phyloP scores from a whole-genome alignment of 1,284 basidiomycete species.

The Flammula alnicola region DNA sequence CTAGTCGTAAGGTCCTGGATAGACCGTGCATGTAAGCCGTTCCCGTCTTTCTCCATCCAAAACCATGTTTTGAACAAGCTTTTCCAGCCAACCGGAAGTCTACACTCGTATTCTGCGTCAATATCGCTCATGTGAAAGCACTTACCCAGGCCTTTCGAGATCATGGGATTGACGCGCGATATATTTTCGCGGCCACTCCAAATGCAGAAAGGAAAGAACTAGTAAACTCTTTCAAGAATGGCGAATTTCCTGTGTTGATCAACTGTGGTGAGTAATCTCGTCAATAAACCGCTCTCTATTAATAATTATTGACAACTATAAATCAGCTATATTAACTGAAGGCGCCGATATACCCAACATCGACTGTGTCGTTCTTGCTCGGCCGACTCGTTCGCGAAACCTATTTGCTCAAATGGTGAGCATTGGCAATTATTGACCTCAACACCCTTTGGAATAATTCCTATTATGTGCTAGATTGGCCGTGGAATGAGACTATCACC shows the following conservation, averaged over 20 bases:
- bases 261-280: constrained; percentile 76
- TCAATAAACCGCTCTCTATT: neutral
- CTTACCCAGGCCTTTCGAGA: constrained; percentile 77
- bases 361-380: constrained; percentile 87
- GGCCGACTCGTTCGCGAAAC: constrained; percentile 88
- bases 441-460: neutral
- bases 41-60: constrained; percentile 1
- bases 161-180: constrained; percentile 87
- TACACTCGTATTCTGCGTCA: constrained; percentile 91
- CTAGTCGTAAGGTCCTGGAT: constrained; percentile 83
- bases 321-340: constrained; percentile 85
- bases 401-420: constrained; percentile 92
- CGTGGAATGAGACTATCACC: constrained; percentile 90
- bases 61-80: constrained; percentile 1
- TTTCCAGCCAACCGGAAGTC: constrained; percentile 69
- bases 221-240: constrained; percentile 71
- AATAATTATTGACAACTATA: neutral
- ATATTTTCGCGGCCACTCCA: constrained; percentile 78
- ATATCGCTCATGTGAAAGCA: constrained; percentile 81
- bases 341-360: constrained; percentile 92
- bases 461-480: constrained; percentile 67
- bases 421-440: neutral
- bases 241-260: constrained; percentile 84
- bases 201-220: constrained; percentile 66
- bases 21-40: constrained; percentile 68